Evolutionary conservation across 1,284 basidiomycete genomes (phyloP), one percentile per base, ranked within the genome.

Genomic region (Cryptococcus floricola): DNA sequence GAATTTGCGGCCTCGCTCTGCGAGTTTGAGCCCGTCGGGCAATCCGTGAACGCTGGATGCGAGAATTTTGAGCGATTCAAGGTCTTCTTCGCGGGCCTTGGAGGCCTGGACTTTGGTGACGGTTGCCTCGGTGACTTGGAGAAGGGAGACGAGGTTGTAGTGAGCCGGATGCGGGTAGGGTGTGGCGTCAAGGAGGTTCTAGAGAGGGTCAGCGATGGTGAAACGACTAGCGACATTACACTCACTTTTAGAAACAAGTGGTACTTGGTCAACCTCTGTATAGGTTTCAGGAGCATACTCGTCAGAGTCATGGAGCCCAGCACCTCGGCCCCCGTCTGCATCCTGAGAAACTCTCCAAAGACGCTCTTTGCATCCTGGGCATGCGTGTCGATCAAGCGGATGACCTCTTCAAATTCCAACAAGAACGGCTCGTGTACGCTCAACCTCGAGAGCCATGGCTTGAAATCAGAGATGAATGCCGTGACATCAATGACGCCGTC

Each of bases 81-180:
- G 89, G 61, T 91, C 89, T 56, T 91, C 88, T 73, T 93, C 90
- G 18, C 88, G 82, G 4, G 82, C 76, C 70, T 91, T 92, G 59
- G 91, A 88, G 61, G 91, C 88, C 50, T 85, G 84, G 74, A 95
- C 82, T 2, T 87, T 85, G 25, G 83, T 81, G 50, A 92, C 84
- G 38, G 87, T 81, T 59, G 84, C 77, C 55, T 88, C 84, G 7
- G 84, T 85, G 4, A 83, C 82, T 56, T 85, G 82, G 27, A 87
- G 77, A 23, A 92, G 79, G 1, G 84, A 84, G 43, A 87, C 79
- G 0, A 86, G 84, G 0, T 84, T 75, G 25, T 87, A 67, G 65
- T 88, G 84, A 61, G 89, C 88, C 3, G 81, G 77, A 69, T 92
- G 88, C 1, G 74, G 74, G 52, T 82, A 81, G 0, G 88, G 85